Evolutionary conservation across 2,329 filamentous ascomycete genomes (phyloP).

Genomic region (Pseudogymnoascus sp.): DNA sequence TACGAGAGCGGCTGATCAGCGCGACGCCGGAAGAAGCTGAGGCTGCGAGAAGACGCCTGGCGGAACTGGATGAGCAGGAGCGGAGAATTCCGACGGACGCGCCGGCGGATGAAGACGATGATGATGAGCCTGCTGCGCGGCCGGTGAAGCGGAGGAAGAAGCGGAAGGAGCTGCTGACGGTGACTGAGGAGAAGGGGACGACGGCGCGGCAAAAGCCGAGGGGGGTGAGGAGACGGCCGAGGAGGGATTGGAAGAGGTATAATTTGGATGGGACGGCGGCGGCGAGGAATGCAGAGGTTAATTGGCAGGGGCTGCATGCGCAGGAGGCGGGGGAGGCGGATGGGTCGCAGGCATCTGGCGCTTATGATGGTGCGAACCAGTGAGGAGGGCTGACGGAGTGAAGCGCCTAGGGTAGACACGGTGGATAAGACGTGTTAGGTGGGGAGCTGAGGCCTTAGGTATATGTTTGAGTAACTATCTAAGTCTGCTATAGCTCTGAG

Average conservation of each 20-base stretch:
- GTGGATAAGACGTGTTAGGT: not conserved
- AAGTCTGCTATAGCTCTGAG: constrained; percentile 40
- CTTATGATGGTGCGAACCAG: not conserved
- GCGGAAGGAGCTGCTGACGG: not conserved
- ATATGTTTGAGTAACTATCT: not conserved
- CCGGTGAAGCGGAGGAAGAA: not conserved
- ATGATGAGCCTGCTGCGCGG: not conserved
- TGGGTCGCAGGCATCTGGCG: not conserved
- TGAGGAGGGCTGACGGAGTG: not conserved
- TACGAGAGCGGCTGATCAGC: constrained; percentile 10
- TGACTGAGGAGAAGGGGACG: not conserved
- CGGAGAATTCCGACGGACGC: not conserved
- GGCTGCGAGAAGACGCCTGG: not conserved
- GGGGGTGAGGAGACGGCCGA: constrained; percentile 1
- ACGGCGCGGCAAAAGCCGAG: not conserved
- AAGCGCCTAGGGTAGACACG: not conserved
- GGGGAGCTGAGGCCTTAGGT: not conserved
- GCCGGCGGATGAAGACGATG: not conserved
- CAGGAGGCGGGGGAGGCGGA: not conserved
- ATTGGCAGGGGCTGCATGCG: not conserved
- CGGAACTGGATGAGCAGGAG: constrained; percentile 11
- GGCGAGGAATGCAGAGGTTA: not conserved
- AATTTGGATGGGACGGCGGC: not conserved
- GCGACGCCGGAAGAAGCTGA: not conserved
- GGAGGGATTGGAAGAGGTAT: constrained; percentile 6